Base-by-base conservation (phyloP, 768 basidiomycete genomes). In the Pulveroboletus ravenelii region DNA sequence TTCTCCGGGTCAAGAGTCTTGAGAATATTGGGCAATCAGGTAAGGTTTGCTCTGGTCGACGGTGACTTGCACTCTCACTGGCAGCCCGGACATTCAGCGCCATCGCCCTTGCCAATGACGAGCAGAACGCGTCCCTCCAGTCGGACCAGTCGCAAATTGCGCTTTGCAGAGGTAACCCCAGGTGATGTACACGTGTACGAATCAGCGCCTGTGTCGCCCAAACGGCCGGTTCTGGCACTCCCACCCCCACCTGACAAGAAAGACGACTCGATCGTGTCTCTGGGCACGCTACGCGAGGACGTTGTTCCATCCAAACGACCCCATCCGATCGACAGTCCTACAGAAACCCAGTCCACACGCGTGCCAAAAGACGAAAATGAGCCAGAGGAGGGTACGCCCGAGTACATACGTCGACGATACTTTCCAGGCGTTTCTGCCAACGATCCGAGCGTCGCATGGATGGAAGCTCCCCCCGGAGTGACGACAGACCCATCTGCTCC, bases 401-500 rank as follows among this genome's bases (percentile, higher is more conserved):
- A 92, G 63, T 79, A 87, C 60, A 93, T 95, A 50, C 85, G 90
- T 23, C 77, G 75, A 23, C 84, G 83, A 35, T 95, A 84, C 71
- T 96, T 96, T 61, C 89, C 93, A 0, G 67, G 78, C 49, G 79
- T 81, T 1, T 77, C 84, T 5, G 67, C 77, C 10, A 74, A 85
- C 57, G 82, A 92, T 55, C 84, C 91, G 6, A 82, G 79, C 41
- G 72, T 96, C 9, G 84, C 80, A 30, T 97, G 94, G 94, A 87
- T 95, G 67, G 54, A 73, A 12, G 30, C 65, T 3, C 47, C 70
- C 1, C 30, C 58, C 12, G 37, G 23, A 1, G 54, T 52, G 3
- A 12, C 51, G 2, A 23, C 41, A 7, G 10, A 63, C 69, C 4
- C 58, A 62, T 44, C 59, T 61, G 13, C 73, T 70, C 35, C 79